Percentiles rank a stretch among this genome's conserved stretches.
Conservation (phyloP, 1,284 basidiomycete genomes). For the Phellopilus nigrolimitatus region DNA sequence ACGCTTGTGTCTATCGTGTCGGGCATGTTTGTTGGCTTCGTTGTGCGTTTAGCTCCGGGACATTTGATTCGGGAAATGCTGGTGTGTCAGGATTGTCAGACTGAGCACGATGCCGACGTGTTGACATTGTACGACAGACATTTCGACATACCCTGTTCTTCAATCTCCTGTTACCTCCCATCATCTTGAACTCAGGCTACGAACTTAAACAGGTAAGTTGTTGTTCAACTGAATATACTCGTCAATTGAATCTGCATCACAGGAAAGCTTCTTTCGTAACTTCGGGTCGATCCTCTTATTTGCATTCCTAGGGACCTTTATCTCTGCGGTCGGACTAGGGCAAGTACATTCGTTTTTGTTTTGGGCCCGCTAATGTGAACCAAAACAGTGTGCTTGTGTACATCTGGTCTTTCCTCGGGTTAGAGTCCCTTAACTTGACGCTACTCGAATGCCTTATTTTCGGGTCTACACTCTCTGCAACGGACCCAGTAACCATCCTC, state of each 20-base stretch:
- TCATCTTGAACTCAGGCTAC: conserved; percentile 97
- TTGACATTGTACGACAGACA: conserved; percentile 47
- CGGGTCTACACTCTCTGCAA: conserved; percentile 94
- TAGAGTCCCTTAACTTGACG: conserved; percentile 79
- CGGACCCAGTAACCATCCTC: conserved; percentile 97
- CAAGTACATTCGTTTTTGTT: conserved; percentile 40
- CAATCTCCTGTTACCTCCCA: conserved; percentile 94
- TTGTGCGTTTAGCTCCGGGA: conserved; percentile 87
- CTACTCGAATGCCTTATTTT: conserved; percentile 93
- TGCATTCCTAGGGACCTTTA: conserved; percentile 95
- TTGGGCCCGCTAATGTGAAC: conserved; percentile 38
- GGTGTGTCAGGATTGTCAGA: no score
- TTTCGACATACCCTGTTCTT: conserved; percentile 99
- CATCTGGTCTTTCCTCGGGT: conserved; percentile 88
- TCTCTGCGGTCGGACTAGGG: conserved; percentile 95
- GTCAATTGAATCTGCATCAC: conserved; percentile 17
- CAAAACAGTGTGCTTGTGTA: conserved; percentile 85
- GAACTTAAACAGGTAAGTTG: conserved; percentile 84
- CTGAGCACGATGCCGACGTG: neutral
- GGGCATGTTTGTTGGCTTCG: conserved; percentile 92
- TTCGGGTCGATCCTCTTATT: conserved; percentile 97
- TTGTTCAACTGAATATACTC: neutral
- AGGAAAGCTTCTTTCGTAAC: conserved; percentile 98
- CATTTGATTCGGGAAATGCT: conserved; percentile 97
- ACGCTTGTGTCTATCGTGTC: conserved; percentile 95